Evolutionary conservation across 768 basidiomycete genomes (phyloP).

Genomic region (Coprinopsis sp.): DNA sequence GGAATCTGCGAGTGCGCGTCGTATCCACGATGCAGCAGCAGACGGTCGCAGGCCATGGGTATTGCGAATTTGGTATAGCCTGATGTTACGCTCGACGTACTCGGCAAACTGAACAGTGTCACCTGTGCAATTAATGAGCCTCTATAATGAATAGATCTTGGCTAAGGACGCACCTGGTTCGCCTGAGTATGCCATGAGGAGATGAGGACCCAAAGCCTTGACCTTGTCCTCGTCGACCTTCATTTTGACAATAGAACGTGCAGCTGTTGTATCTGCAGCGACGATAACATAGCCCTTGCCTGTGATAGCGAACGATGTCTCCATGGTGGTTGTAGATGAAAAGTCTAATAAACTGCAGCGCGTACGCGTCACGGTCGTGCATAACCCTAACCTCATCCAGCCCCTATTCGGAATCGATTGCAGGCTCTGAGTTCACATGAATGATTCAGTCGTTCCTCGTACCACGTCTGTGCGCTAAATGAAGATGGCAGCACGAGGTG

Average conservation of each 20-base stretch:
- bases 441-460: too few relatives aligned
- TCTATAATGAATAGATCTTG: not conserved
- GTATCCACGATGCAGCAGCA: conserved; percentile 93
- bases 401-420: too few relatives aligned
- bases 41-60: conserved; percentile 83
- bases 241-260: conserved; percentile 95
- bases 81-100: conserved; percentile 92
- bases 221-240: conserved; percentile 97
- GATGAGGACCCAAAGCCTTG: conserved; percentile 82
- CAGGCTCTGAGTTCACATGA: too few relatives aligned
- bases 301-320: conserved; percentile 84
- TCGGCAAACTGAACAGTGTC: conserved; percentile 97
- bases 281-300: conserved; percentile 94
- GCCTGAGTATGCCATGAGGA: conserved; percentile 93
- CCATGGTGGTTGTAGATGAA: conserved; percentile 48
- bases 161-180: conserved; percentile 65
- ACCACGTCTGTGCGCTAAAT: too few relatives aligned
- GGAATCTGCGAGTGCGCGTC: conserved; percentile 82
- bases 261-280: conserved; percentile 86
- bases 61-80: conserved; percentile 94
- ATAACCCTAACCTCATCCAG: conserved; percentile 15
- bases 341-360: conserved; percentile 8
- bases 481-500: too few relatives aligned
- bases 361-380: conserved; percentile 1
- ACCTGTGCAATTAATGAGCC: conserved; percentile 40